A percentile compares a stretch with the other conserved stretches of the same genome.
phyloP scores from a whole-genome alignment of 169 alveolate genomes.

The Perkinsus olseni region DNA sequence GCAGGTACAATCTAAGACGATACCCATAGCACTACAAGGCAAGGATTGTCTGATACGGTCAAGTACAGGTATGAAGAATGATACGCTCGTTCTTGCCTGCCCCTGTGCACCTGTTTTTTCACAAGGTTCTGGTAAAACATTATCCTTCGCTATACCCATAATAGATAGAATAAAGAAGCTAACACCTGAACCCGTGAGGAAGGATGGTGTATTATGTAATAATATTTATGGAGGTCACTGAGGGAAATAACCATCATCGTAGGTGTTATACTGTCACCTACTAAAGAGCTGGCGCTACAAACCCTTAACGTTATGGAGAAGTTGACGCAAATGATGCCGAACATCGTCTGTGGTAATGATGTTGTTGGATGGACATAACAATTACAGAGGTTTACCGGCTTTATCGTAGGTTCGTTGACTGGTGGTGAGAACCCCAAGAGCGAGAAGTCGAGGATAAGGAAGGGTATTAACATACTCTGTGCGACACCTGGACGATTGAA shows the following conservation, averaged over 20 bases:
- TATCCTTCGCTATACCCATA: slow-evolving; percentile 86
- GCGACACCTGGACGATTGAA: slow-evolving; percentile 93
- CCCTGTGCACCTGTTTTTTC: too few relatives aligned
- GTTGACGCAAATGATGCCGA: slow-evolving; percentile 36
- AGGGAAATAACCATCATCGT: slow-evolving; percentile 4
- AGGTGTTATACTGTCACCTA: slow-evolving; percentile 61
- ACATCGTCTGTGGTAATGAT: slow-evolving; percentile 53
- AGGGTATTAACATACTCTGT: slow-evolving; percentile 80
- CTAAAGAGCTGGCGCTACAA: slow-evolving; percentile 75
- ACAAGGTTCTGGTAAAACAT: slow-evolving; percentile 94
- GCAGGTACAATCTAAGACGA: slow-evolving; percentile 70
- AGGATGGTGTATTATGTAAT: slow-evolving; percentile 63
- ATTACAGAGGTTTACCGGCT: too few relatives aligned
- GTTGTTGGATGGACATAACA: too few relatives aligned
- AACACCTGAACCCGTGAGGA: slow-evolving; percentile 12
- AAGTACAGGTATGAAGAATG: too few relatives aligned
- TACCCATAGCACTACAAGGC: slow-evolving; percentile 73
- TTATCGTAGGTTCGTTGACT: slow-evolving; percentile 48
- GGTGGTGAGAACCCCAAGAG: slow-evolving; percentile 77
- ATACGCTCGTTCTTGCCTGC: too few relatives aligned
- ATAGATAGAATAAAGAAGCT: slow-evolving; percentile 38
- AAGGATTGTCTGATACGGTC: slow-evolving; percentile 82
- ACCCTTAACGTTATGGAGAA: slow-evolving; percentile 39
- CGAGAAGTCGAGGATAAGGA: slow-evolving; percentile 71
- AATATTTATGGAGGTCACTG: too few relatives aligned